Conservation (phyloP, 2,329 filamentous ascomycete genomes). For the Xylariaceae sp. region DNA sequence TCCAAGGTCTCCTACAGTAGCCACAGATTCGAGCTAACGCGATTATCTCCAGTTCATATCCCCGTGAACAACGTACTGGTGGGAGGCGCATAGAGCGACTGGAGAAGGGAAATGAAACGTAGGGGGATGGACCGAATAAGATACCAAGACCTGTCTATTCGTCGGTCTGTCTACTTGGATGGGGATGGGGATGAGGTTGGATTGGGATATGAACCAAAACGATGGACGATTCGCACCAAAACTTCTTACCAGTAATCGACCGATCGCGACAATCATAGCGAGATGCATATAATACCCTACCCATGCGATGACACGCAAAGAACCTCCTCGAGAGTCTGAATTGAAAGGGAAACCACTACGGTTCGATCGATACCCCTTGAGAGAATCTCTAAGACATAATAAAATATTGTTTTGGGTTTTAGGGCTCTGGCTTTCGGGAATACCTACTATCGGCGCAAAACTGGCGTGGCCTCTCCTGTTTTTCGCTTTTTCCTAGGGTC, state of each 20-base stretch:
- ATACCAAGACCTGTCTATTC: background rate
- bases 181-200: background rate
- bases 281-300: too few species aligned
- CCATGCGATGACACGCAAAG: too few species aligned
- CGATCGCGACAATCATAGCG: background rate
- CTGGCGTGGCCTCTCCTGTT: too few species aligned
- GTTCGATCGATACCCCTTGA: too few species aligned
- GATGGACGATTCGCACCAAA: background rate
- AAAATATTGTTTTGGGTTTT: too few species aligned
- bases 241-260: background rate
- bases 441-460: too few species aligned
- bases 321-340: too few species aligned
- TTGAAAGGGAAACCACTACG: too few species aligned
- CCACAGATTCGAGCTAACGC: conserved; percentile 1
- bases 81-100: conserved; percentile 49
- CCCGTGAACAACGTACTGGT: conserved; percentile 67
- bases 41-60: conserved; percentile 51
- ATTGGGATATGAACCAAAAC: conserved; percentile 3
- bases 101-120: background rate
- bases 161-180: background rate
- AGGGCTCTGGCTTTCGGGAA: too few species aligned
- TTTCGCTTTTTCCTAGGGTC: too few species aligned
- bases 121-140: background rate
- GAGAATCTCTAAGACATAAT: too few species aligned
- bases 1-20: background rate